phyloP scores from a whole-genome alignment of 495 filamentous ascomycete species.

The Daldinia concentrica region DNA sequence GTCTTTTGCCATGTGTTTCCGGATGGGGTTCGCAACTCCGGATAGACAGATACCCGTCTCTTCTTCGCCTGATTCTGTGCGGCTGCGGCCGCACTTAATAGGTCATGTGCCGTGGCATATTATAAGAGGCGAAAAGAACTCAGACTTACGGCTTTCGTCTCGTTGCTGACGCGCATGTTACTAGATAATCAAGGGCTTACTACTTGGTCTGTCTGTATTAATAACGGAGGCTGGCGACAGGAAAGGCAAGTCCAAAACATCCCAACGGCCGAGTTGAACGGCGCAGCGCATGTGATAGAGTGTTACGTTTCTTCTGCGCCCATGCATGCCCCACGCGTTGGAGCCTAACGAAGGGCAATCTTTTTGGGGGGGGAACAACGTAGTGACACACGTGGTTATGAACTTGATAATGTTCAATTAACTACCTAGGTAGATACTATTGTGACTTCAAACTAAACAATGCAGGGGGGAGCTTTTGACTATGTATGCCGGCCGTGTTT shows the following conservation, averaged over 20 bases:
- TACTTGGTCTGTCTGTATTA: not conserved
- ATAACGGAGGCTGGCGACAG: conserved; percentile 18
- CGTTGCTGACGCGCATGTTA: conserved; percentile 25
- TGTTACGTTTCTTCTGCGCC: conserved; percentile 34
- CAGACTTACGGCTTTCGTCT: not conserved
- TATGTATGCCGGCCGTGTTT: conserved; percentile 21
- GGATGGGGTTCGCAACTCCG: conserved; percentile 14
- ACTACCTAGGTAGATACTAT: conserved; percentile 32
- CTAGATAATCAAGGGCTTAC: conserved; percentile 16
- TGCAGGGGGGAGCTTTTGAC: conserved; percentile 31
- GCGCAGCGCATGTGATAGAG: conserved; percentile 31
- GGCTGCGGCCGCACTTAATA: conserved; percentile 1
- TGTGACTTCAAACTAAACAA: conserved; percentile 36
- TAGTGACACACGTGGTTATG: conserved; percentile 15
- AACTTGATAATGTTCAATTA: conserved; percentile 41
- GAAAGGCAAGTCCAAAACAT: conserved; percentile 29
- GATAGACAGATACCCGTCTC: not conserved
- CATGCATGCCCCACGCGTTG: conserved; percentile 25
- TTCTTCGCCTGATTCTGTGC: not conserved
- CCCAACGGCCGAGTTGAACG: conserved; percentile 19
- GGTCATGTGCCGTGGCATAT: conserved; percentile 3
- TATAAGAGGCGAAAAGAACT: not conserved
- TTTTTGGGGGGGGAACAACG: not conserved
- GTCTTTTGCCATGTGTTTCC: not conserved
- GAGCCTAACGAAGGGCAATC: conserved; percentile 16